These are phyloP conservation scores for Anisodus acutangulus DNA, from an alignment of 257 asterid species.

Conservation along the genomic window DNA sequence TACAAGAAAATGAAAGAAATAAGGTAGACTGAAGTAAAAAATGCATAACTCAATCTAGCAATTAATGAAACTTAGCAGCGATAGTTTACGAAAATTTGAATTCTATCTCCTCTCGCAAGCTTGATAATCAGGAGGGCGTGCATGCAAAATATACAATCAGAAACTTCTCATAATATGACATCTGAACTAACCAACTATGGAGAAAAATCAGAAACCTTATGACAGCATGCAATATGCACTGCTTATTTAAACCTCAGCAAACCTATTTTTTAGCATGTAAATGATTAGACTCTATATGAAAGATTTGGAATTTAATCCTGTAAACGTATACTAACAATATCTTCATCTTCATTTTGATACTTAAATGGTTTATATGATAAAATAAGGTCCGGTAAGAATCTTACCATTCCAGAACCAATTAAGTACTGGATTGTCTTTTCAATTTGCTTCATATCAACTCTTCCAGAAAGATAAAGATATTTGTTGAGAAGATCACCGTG, in stretches of 20 bases:
- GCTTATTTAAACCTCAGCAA: neutral
- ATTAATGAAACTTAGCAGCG: neutral
- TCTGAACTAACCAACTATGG: neutral
- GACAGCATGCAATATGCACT: neutral
- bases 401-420: conserved; percentile 63
- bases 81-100: neutral
- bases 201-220: neutral
- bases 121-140: neutral
- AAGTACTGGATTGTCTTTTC: conserved; percentile 66
- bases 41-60: neutral
- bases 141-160: neutral
- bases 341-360: neutral
- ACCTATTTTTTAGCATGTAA: neutral
- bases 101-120: neutral
- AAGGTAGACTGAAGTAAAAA: neutral
- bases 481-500: conserved; percentile 75
- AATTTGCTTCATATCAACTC: conserved; percentile 73
- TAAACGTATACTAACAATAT: neutral
- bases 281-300: neutral
- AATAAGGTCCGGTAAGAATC: conserved; percentile 22
- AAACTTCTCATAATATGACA: neutral
- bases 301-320: neutral
- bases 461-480: conserved; percentile 68
- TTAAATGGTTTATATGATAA: neutral
- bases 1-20: conserved; percentile 3